These are phyloP conservation scores for Morella rubra DNA, from an alignment of 306 rosid species.

Conservation along the genomic window DNA sequence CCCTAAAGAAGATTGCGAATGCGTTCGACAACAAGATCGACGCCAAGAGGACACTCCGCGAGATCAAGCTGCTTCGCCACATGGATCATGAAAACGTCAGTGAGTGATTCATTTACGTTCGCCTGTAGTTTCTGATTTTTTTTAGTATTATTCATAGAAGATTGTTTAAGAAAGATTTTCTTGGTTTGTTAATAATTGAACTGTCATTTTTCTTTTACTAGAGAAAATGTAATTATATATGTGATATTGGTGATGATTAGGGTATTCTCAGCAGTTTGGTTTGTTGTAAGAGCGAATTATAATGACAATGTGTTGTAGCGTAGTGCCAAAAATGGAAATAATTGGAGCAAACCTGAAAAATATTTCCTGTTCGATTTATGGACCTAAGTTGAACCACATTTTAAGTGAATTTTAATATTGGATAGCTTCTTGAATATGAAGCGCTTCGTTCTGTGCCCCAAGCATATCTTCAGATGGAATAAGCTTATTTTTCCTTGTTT, in stretches of 20 bases:
- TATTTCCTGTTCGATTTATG: background rate
- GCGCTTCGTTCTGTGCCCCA: too few relatives aligned
- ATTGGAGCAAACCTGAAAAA: background rate
- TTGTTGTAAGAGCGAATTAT: background rate
- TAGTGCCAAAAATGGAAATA: background rate
- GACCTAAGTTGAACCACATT: background rate
- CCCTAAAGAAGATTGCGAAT: constrained; percentile 91
- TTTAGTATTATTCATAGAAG: too few relatives aligned
- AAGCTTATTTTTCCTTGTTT: background rate
- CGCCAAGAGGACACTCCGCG: constrained; percentile 95
- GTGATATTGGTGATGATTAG: background rate
- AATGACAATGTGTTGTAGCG: background rate
- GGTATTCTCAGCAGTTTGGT: too few relatives aligned
- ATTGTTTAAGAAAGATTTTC: background rate
- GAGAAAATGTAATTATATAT: background rate
- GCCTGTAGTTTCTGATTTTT: background rate
- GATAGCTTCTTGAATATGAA: background rate
- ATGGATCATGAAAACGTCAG: constrained; percentile 98
- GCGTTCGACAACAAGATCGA: constrained; percentile 95
- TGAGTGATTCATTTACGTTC: constrained; percentile 28
- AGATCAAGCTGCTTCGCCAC: constrained; percentile 95
- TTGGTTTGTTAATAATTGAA: background rate
- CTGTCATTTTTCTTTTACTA: background rate
- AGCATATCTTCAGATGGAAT: too few relatives aligned
- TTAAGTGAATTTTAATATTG: background rate